Percentiles rank a stretch among this genome's conserved stretches.
Conservation (phyloP, 2,329 filamentous ascomycete genomes). For the Fusarium sp. region DNA sequence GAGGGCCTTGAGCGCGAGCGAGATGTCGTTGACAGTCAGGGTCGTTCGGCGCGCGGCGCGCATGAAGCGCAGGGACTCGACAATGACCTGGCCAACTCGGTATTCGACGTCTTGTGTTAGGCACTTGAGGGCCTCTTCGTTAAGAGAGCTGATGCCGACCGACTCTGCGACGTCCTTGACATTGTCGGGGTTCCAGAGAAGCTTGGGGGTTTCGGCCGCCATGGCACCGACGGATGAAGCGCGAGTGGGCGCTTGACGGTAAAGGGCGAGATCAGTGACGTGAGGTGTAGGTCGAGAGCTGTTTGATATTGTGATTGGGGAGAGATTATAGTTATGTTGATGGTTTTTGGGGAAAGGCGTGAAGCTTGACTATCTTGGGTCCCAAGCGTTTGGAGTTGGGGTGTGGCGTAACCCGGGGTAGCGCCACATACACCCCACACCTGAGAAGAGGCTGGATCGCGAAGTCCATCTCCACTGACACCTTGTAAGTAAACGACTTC, state of each 20-base stretch:
- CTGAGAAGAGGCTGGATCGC: background rate
- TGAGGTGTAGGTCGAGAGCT: background rate
- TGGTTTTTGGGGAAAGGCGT: slow-evolving; percentile 7
- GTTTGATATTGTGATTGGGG: background rate
- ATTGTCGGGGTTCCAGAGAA: slow-evolving; percentile 96
- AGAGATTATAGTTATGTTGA: background rate
- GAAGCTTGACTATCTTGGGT: too few species aligned
- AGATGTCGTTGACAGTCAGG: slow-evolving; percentile 87
- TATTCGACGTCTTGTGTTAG: slow-evolving; percentile 96
- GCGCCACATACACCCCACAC: slow-evolving; percentile 7
- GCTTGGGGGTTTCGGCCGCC: slow-evolving; percentile 56
- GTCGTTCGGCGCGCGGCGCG: slow-evolving; percentile 86
- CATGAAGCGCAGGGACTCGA: slow-evolving; percentile 97
- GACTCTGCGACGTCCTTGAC: slow-evolving; percentile 96
- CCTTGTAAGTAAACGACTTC: too few species aligned
- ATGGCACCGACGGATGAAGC: slow-evolving; percentile 38
- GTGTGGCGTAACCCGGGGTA: slow-evolving; percentile 22
- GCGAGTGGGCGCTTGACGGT: background rate
- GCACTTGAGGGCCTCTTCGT: slow-evolving; percentile 86
- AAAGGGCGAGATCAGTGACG: background rate
- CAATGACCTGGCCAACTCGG: slow-evolving; percentile 89
- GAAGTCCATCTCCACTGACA: too few species aligned
- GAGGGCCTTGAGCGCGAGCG: slow-evolving; percentile 83
- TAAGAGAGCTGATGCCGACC: slow-evolving; percentile 82
- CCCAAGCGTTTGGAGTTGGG: background rate